These are phyloP conservation scores for Suillus weaverae DNA, from an alignment of 768 basidiomycete species.

Conservation along the genomic window DNA sequence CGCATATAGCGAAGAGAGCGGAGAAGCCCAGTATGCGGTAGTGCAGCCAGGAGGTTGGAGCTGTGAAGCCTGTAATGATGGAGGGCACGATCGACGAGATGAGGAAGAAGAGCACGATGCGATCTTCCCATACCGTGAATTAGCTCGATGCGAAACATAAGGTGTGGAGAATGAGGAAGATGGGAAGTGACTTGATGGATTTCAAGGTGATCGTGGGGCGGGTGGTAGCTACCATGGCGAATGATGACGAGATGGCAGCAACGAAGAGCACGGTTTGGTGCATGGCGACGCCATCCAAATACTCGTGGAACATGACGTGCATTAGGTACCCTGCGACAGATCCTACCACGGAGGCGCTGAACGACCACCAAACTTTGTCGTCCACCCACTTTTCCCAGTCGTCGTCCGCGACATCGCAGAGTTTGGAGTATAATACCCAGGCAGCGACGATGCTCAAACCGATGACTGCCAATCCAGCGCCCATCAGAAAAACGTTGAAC, in stretches of 20 bases:
- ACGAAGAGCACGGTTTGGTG: slow-evolving; percentile 54
- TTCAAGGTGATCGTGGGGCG: slow-evolving; percentile 30
- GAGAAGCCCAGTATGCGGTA: slow-evolving; percentile 75
- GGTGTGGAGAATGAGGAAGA: slow-evolving; percentile 67
- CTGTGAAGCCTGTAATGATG: slow-evolving; percentile 61
- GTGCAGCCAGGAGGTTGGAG: slow-evolving; percentile 69
- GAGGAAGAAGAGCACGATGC: slow-evolving; percentile 72
- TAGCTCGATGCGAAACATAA: slow-evolving; percentile 89
- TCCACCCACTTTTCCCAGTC: slow-evolving; percentile 46
- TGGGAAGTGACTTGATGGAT: slow-evolving; percentile 31
- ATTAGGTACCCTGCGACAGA: slow-evolving; percentile 39
- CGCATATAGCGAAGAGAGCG: slow-evolving; percentile 59
- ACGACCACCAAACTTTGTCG: slow-evolving; percentile 30
- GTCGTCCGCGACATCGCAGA: slow-evolving; percentile 38
- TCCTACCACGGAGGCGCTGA: slow-evolving; percentile 35
- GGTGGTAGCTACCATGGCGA: slow-evolving; percentile 45
- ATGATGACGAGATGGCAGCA: slow-evolving; percentile 45
- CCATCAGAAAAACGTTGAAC: slow-evolving; percentile 81
- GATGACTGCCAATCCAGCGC: slow-evolving; percentile 66
- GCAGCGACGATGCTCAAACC: slow-evolving; percentile 53
- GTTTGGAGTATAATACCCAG: slow-evolving; percentile 53
- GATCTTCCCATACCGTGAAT: slow-evolving; percentile 98
- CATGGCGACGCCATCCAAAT: slow-evolving; percentile 48
- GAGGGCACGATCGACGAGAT: slow-evolving; percentile 61
- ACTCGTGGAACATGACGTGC: slow-evolving; percentile 31